Base-by-base conservation (phyloP, 1,284 basidiomycete species). In the Sporisorium iseilematis-ciliati region DNA sequence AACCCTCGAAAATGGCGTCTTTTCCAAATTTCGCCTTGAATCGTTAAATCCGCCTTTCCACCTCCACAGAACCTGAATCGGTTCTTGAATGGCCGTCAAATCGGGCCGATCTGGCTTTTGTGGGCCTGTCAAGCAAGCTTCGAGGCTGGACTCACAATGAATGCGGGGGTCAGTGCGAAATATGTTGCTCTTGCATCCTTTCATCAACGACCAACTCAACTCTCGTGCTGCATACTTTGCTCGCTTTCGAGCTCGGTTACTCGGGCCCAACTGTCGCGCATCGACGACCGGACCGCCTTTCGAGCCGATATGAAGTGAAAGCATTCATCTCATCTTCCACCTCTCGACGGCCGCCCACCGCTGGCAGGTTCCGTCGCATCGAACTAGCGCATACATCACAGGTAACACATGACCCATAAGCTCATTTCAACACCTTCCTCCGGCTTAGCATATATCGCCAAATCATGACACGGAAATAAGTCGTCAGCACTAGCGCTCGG, bases 401-500 rank as follows among this genome's bases (percentile, higher is more conserved):
- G 48, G n/a, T n/a, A 29, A 26, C 26, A 8, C n/a, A 42, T 21
- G 41, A 42, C 18, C 41, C 41, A 20, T 10, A n/a, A 6, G 7
- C 31, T n/a, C 1, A 8, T 29, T 11, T n/a, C 26, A 12, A 2
- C 29, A 2, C 11, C 8, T 26, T 29, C 48, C 31, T n/a, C 16
- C 18, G 18, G 26, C 31, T 29, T n/a, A 33, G 48, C 29, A 49
- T 21, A 49, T 29, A n/a, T 29, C 20, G 18, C n/a, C 29, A 7
- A 33, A 49, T 29, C 48, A 58, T 58, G 56, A 21, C 46, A 50
- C 56, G 25, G 56, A 25, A 50, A 0, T 58, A n/a, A 50, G 33
- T 26, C 20, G 7, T n/a, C 18, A 10, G 46, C 46, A 33, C n/a
- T 18, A 33, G 33, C 56, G 38, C 56, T 35, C 26, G 48, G 46